These are phyloP conservation scores for Pseudoturritis turrita DNA, from an alignment of 345 rosid genomes.

Conservation along the genomic window DNA sequence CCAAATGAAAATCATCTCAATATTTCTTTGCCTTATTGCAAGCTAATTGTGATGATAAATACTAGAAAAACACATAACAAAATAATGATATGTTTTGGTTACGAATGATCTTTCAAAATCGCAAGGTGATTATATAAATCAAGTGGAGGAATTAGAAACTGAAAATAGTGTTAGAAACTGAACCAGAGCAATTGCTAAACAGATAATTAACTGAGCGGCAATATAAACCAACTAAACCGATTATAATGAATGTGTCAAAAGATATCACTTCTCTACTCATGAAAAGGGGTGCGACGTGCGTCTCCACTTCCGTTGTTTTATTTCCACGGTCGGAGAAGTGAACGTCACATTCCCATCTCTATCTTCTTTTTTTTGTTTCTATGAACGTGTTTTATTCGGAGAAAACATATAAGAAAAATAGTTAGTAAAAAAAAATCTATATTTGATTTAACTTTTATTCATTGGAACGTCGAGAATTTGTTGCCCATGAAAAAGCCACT, in stretches of 20 bases:
- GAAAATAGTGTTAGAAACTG: not conserved
- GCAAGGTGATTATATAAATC: not conserved
- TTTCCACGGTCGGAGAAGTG: slow-evolving; percentile 14
- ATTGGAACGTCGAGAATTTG: slow-evolving; percentile 1
- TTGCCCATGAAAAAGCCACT: slow-evolving; percentile 18
- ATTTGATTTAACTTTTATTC: too few relatives aligned
- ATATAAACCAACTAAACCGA: not conserved
- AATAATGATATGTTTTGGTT: not conserved
- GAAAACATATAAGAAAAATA: not conserved
- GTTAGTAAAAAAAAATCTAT: too few relatives aligned
- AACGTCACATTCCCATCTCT: slow-evolving; percentile 5
- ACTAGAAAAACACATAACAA: too few relatives aligned
- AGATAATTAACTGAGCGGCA: not conserved
- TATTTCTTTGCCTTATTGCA: not conserved
- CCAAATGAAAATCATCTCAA: not conserved
- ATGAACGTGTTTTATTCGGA: not conserved
- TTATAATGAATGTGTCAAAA: slow-evolving; percentile 2
- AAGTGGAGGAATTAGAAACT: not conserved
- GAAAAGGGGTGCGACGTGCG: slow-evolving; percentile 16
- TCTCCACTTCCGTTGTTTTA: slow-evolving; percentile 16
- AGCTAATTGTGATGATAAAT: not conserved
- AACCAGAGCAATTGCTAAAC: not conserved
- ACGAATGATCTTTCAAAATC: not conserved
- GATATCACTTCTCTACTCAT: not conserved
- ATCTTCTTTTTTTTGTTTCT: not conserved